Base-by-base conservation (phyloP, 768 basidiomycete genomes). In the Pulveroboletus ravenelii region DNA sequence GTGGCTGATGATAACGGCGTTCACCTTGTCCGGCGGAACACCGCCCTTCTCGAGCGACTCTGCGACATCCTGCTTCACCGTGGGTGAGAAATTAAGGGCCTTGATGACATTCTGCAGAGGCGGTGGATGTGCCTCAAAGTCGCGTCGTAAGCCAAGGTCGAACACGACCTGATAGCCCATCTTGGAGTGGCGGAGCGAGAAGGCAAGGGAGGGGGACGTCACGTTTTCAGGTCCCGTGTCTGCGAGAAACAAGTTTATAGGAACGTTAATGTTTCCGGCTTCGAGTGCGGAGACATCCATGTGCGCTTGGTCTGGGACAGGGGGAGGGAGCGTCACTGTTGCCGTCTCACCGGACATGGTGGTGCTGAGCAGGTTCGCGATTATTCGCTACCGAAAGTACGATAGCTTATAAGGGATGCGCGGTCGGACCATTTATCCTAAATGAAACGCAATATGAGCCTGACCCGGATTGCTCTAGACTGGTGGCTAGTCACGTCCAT, bases 231-330 rank as follows among this genome's bases (percentile, higher is more conserved):
- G 60, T 5, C 58, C 53, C 1, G 69, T 62, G 31, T 64, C 71
- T 18, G 69, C 70, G 34, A 79, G 59, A 45, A 78, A 57, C 47
- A 64, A 62, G 31, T 68, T 70, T 20, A 75, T 58, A 0, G 70
- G 59, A 9, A 81, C 54, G 23, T 55, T 56, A 6, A 83, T 62
- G 10, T 69, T 55, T 6, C 81, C 82, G 1, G 72, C 75, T 53
- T 80, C 78, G 34, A 84, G 71, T 0, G 77, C 80, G 36, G 82
- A 84, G 31, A 83, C 73, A 27, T 72, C 55, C 50, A 77, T 75
- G 57, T 74, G 82, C 0, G 80, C 65, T 57, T 84, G 82, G 45
- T 73, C 63, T 0, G 58, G 4, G n/a, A 31, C 31, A 1, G 58
- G 59, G 8, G 43, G 48, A 14, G 54, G 58, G 35, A 59, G 35